These are phyloP conservation scores for Rutstroemia sp. DNA, from an alignment of 2,329 filamentous ascomycete genomes.

Conservation along the genomic window DNA sequence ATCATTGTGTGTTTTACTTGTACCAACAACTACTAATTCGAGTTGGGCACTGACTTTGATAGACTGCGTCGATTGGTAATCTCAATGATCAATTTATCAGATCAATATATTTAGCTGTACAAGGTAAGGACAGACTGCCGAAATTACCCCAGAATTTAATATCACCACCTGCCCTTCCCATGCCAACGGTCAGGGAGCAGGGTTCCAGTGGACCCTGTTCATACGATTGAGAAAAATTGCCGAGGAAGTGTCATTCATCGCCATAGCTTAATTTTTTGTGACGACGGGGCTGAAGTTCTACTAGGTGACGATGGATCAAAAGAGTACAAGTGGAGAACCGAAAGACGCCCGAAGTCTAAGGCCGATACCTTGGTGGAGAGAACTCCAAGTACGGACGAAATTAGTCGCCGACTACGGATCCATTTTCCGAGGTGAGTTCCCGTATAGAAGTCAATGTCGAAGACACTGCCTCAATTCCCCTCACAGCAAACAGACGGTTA, in stretches of 20 bases:
- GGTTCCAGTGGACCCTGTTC: not conserved
- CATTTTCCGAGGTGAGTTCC: slow-evolving; percentile 64
- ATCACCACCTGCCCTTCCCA: not conserved
- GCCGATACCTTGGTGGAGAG: slow-evolving; percentile 14
- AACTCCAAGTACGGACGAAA: slow-evolving; percentile 17
- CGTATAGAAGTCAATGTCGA: not conserved
- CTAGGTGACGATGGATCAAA: slow-evolving; percentile 39
- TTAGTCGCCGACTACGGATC: slow-evolving; percentile 53
- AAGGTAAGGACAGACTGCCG: slow-evolving; percentile 34
- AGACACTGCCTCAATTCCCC: not conserved
- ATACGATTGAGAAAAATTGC: not conserved
- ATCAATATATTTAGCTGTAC: slow-evolving; percentile 49
- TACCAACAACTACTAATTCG: not conserved
- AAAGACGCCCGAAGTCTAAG: slow-evolving; percentile 17
- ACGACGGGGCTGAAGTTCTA: slow-evolving; percentile 9
- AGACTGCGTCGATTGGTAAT: slow-evolving; percentile 76
- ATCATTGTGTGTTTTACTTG: slow-evolving; percentile 49
- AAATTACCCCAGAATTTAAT: slow-evolving; percentile 8
- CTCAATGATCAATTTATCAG: slow-evolving; percentile 61
- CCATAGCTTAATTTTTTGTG: not conserved
- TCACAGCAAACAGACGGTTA: slow-evolving; percentile 50
- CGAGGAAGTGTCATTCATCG: not conserved
- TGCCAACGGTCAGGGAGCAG: not conserved
- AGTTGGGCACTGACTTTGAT: not conserved
- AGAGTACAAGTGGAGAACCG: slow-evolving; percentile 35